phyloP scores from a whole-genome alignment of 805 yeast species.

The Danielozyma ontarioensis region DNA sequence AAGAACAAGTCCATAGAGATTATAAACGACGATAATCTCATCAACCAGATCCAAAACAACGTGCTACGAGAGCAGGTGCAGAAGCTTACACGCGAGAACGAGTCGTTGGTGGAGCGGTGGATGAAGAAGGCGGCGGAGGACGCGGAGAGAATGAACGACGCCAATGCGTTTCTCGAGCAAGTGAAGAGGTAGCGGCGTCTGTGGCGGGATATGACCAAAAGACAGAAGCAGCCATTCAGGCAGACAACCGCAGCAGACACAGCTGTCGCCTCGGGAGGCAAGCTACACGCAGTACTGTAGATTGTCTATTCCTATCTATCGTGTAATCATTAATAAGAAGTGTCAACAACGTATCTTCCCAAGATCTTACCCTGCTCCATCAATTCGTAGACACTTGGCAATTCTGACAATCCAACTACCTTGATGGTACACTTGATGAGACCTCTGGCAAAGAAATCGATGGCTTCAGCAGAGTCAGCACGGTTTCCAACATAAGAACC shows the following conservation, averaged over 20 bases:
- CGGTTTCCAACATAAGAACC: constrained; percentile 45
- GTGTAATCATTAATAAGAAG: constrained; percentile 31
- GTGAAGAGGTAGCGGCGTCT: no score
- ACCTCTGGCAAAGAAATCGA: constrained; percentile 41
- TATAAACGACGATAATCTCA: constrained; percentile 64
- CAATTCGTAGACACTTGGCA: constrained; percentile 33
- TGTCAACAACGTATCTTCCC: constrained; percentile 43
- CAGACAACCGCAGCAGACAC: no score
- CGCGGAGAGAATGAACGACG: constrained; percentile 55
- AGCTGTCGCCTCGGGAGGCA: no score
- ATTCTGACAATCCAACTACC: constrained; percentile 36
- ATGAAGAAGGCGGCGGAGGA: constrained; percentile 43
- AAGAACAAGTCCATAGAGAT: constrained; percentile 55
- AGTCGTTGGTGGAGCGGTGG: constrained; percentile 43
- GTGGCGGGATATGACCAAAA: no score
- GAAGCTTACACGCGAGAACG: constrained; percentile 35
- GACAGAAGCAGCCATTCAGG: no score
- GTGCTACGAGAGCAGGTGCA: constrained; percentile 34
- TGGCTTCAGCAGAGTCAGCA: constrained; percentile 42
- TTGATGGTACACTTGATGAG: constrained; percentile 38
- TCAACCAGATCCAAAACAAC: constrained; percentile 52
- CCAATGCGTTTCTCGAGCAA: constrained; percentile 25
- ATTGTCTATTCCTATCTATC: no score
- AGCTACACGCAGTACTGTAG: no score
- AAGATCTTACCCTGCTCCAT: constrained; percentile 40